Conservation (phyloP, 1,139 yeast genomes). For the Wickerhamomyces sp. region DNA sequence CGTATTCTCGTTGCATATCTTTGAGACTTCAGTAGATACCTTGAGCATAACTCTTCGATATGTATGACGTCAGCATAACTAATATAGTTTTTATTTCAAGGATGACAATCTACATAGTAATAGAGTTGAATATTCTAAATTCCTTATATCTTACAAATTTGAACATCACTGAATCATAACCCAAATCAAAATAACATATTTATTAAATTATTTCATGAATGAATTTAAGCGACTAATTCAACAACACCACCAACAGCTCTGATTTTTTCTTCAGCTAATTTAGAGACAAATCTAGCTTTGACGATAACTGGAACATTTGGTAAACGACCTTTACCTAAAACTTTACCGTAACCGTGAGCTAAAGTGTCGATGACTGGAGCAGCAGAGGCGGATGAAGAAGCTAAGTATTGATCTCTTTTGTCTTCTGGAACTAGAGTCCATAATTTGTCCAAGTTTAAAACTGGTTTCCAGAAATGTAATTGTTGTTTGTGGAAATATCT, state of each 20-base stretch:
- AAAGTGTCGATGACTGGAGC: constrained; percentile 99
- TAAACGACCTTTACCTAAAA: constrained; percentile 98
- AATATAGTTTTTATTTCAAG: no score
- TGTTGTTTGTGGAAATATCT: constrained; percentile 99
- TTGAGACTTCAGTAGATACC: no score
- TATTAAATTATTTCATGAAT: constrained; percentile 4
- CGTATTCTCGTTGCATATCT: no score
- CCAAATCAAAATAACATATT: constrained; percentile 1
- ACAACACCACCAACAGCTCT: constrained; percentile 99
- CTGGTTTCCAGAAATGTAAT: constrained; percentile 97
- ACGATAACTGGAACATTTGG: constrained; percentile 99
- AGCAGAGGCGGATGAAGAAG: constrained; percentile 78
- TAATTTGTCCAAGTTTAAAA: constrained; percentile 96
- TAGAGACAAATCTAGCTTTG: constrained; percentile 98
- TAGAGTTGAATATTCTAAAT: no score
- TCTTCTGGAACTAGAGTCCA: constrained; percentile 96
- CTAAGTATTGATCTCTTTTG: constrained; percentile 91
- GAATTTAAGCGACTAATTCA: constrained; percentile 89
- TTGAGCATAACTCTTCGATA: no score
- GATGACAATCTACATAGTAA: no score
- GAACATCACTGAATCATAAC: not conserved
- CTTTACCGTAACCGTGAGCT: constrained; percentile 99
- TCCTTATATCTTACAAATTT: not conserved
- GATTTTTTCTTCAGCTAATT: constrained; percentile 99
- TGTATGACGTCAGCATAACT: no score